phyloP scores from a whole-genome alignment of 495 filamentous ascomycete genomes.

The Trichodelitschia bisporula region DNA sequence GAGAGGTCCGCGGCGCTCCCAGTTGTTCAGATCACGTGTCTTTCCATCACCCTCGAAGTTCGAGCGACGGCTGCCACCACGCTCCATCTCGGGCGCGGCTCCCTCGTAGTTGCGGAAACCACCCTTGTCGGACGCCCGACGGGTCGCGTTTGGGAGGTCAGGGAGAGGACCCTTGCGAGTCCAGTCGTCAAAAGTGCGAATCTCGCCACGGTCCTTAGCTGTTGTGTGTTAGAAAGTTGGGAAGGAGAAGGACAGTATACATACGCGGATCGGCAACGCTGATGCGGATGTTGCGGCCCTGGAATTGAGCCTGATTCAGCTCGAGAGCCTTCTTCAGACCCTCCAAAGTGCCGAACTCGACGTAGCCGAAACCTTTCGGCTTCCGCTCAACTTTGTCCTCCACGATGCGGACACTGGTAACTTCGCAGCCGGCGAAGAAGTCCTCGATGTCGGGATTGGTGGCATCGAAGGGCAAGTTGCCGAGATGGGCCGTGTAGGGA shows the following conservation, averaged over 20 bases:
- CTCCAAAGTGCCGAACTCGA: constrained; percentile 71
- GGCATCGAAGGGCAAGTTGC: constrained; percentile 87
- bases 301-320: constrained; percentile 50
- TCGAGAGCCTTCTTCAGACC: constrained; percentile 81
- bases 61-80: constrained; percentile 12
- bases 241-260: constrained; percentile 10
- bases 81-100: constrained; percentile 18
- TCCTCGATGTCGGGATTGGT: constrained; percentile 54
- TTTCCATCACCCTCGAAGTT: constrained; percentile 47
- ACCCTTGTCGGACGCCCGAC: constrained; percentile 24
- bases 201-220: constrained; percentile 53
- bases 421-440: constrained; percentile 63
- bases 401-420: constrained; percentile 79
- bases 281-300: constrained; percentile 67
- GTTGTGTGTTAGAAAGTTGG: background rate
- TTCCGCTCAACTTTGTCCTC: constrained; percentile 78
- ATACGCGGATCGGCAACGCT: constrained; percentile 72
- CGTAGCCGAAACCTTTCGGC: constrained; percentile 95
- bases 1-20: constrained; percentile 87
- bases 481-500: constrained; percentile 84
- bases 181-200: constrained; percentile 54
- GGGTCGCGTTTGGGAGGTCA: constrained; percentile 26
- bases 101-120: constrained; percentile 16
- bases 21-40: constrained; percentile 67
- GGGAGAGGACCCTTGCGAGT: constrained; percentile 75